These are phyloP conservation scores for Talaromyces sp. DNA, from an alignment of 2,329 filamentous ascomycete species.

Conservation along the genomic window DNA sequence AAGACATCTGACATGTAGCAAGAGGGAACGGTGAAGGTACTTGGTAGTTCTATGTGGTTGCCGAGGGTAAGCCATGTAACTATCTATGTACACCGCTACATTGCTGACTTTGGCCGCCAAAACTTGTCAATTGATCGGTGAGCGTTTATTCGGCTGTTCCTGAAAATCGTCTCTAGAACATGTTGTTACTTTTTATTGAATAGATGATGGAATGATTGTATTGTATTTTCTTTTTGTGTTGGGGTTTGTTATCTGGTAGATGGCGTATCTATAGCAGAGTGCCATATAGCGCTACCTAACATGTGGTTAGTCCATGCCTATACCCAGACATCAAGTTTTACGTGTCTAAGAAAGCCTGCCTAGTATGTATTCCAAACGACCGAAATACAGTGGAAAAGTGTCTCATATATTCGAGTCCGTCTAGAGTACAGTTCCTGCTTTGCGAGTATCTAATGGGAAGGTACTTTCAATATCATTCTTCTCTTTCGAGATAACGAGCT, in stretches of 20 bases:
- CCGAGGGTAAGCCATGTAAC: conserved; percentile 2
- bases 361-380: neutral
- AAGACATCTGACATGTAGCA: neutral
- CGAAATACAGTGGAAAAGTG: neutral
- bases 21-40: conserved; percentile 9
- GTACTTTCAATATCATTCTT: neutral
- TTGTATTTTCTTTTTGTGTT: neutral
- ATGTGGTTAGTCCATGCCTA: neutral
- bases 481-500: neutral
- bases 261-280: neutral
- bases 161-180: neutral
- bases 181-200: neutral
- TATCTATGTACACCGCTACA: conserved; percentile 14
- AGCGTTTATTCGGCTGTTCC: neutral
- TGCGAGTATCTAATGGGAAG: neutral
- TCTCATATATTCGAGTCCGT: neutral
- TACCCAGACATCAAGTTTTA: neutral
- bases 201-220: neutral
- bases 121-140: neutral
- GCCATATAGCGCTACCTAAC: neutral
- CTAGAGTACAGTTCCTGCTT: neutral
- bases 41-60: neutral
- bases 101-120: neutral
- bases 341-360: neutral
- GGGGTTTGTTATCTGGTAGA: neutral